Base-by-base conservation (phyloP, 805 yeast species). In the Myxozyma monticola region DNA sequence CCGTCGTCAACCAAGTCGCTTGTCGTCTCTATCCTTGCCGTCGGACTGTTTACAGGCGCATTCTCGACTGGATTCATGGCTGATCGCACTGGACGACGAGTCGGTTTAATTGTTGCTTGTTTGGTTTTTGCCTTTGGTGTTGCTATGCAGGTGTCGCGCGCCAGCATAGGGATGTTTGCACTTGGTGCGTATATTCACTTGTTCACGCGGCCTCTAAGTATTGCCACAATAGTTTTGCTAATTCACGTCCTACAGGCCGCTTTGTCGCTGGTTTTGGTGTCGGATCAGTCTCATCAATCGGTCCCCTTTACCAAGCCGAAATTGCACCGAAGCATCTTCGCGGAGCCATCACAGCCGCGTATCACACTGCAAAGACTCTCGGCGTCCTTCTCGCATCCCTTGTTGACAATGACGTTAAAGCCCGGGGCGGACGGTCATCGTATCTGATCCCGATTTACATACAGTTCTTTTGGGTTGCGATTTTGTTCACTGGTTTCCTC, bases 41-140 rank as follows among this genome's bases (percentile, higher is more conserved):
- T 33, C n/a, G 57, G 57, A 2, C 24, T 49, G 15, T 46, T 42
- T 25, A 14, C 36, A 20, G 57, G 57, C n/a, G 57, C 57, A 9
- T 41, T 44, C n/a, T 45, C 54, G 24, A 49, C 50, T 9, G 51
- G 42, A 14, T 36, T 18, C 20, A 7, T 52, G 7, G 53, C 57
- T 17, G 57, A 52, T 26, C 15, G 22, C 20, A 14, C 25, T 18
- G 55, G 57, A 14, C 34, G 57, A 18, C 48, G 54, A 18, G 18
- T 37, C 14, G 57, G 52, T 8, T 36, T 52, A 9, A 45, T 87
- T 8, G 51, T 48, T 31, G 88, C 96, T 18, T 89, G 89, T 62
- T 63, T 85, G 2, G 70, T 91, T 62, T 91, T 91, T 65, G 73
- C 89, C 25, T 71, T 86, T 29, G 99, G 99, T 50, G 87, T 95